Percentiles rank a stretch among this genome's conserved stretches.
Evolutionary conservation across 164 flowering plant species (phyloP).

Genomic region (Nymphaea colorata): DNA sequence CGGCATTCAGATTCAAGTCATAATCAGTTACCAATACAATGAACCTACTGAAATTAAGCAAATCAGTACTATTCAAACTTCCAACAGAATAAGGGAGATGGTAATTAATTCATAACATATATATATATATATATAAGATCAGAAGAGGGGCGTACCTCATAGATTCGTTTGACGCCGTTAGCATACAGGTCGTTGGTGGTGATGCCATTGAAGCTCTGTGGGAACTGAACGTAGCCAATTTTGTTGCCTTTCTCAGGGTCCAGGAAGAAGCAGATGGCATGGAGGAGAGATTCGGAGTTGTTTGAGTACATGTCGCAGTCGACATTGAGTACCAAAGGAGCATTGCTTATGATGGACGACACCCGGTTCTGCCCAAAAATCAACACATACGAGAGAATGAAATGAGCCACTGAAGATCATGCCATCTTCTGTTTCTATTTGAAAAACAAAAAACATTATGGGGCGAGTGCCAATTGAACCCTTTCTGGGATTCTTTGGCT

Average conservation of each 20-base stretch:
- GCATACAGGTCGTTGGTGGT: constrained; percentile 17
- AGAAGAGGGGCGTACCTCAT: constrained; percentile 7
- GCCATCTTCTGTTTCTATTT: too few species aligned
- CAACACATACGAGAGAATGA: not conserved
- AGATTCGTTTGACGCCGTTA: constrained; percentile 21
- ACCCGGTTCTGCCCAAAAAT: constrained; percentile 15
- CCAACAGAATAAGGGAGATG: too few species aligned
- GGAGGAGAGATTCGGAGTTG: constrained; percentile 15
- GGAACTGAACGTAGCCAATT: constrained; percentile 22
- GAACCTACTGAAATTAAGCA: too few species aligned
- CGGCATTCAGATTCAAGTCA: too few species aligned
- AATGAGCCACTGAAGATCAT: too few species aligned
- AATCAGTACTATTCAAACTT: too few species aligned
- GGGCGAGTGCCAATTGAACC: too few species aligned
- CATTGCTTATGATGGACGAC: constrained; percentile 21
- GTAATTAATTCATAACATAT: too few species aligned
- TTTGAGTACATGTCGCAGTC: constrained; percentile 29
- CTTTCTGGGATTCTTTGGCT: too few species aligned
- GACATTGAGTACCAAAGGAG: constrained; percentile 21
- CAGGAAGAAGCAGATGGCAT: constrained; percentile 19
- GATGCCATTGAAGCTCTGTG: constrained; percentile 19
- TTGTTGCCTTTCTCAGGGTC: constrained; percentile 15
- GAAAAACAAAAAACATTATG: too few species aligned
- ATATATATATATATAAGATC: too few species aligned
- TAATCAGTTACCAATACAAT: too few species aligned